Evolutionary conservation across 202 grass and related monocot genomes (phyloP).

Genomic region (Musa balbisiana): DNA sequence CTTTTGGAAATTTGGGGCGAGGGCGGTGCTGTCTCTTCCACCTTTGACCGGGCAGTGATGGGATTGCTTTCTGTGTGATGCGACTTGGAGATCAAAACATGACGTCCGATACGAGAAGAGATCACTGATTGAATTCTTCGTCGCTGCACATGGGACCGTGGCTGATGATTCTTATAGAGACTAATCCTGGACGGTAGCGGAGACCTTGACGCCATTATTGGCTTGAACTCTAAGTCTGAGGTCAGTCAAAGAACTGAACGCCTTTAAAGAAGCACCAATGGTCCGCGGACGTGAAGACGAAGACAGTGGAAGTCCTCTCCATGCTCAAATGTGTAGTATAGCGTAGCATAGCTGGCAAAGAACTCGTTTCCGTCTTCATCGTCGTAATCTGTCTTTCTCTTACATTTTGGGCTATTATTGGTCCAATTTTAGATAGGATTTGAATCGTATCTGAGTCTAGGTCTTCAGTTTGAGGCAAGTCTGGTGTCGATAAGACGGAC

Average conservation of each 20-base stretch:
- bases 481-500: too few species aligned
- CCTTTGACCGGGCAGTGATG: not conserved
- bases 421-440: too few species aligned
- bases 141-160: not conserved
- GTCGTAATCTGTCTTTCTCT: too few species aligned
- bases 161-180: not conserved
- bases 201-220: not conserved
- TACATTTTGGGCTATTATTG: too few species aligned
- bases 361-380: too few species aligned
- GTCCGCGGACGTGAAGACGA: not conserved
- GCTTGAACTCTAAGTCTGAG: not conserved
- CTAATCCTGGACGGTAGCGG: not conserved
- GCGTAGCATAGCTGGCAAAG: not conserved
- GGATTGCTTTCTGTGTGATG: not conserved
- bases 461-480: too few species aligned
- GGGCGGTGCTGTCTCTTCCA: not conserved
- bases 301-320: not conserved
- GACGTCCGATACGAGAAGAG: not conserved
- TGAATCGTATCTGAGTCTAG: too few species aligned
- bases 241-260: not conserved
- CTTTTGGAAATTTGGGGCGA: not conserved
- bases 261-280: not conserved
- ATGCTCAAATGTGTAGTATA: not conserved
- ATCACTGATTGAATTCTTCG: not conserved
- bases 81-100: not conserved